Conservation (phyloP, 2,329 filamentous ascomycete species). For the Botryosphaeria dothidea region DNA sequence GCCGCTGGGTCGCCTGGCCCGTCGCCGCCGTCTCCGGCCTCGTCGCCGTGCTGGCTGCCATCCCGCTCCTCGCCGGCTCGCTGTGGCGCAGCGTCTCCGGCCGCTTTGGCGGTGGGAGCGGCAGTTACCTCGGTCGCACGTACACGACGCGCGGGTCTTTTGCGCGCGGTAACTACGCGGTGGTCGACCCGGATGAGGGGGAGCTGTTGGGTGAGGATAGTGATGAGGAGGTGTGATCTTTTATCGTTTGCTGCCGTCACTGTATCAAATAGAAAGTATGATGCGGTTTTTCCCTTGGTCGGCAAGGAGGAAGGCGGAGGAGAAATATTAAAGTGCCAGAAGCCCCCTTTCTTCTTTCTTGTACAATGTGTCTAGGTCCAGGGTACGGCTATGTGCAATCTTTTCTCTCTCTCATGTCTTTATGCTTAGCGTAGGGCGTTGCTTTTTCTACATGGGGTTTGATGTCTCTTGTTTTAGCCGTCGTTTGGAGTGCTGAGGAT, state of each 20-base stretch:
- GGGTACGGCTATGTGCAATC: too few relatives aligned
- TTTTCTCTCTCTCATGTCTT: too few relatives aligned
- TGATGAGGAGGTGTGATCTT: conserved; percentile 73
- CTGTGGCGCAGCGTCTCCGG: conserved; percentile 66
- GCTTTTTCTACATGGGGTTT: too few relatives aligned
- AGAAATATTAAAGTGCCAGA: neutral
- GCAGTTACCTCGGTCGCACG: conserved; percentile 59
- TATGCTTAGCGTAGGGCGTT: too few relatives aligned
- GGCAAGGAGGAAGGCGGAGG: neutral
- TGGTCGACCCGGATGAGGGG: conserved; percentile 90
- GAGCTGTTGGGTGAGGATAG: conserved; percentile 92
- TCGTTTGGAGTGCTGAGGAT: too few relatives aligned
- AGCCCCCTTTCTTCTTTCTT: neutral
- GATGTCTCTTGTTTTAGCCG: too few relatives aligned
- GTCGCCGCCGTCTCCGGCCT: conserved; percentile 48
- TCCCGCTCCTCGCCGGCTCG: conserved; percentile 70
- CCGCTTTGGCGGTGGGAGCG: conserved; percentile 53
- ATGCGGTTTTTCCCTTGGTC: neutral
- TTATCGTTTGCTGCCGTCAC: neutral
- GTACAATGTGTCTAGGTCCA: neutral
- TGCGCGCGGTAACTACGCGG: conserved; percentile 82
- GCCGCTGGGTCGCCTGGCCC: conserved; percentile 78
- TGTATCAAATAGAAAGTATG: conserved; percentile 1
- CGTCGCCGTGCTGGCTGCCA: conserved; percentile 56
- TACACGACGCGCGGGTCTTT: conserved; percentile 92